phyloP scores from a whole-genome alignment of 176 grass and related monocot species.

The Oryza punctata region DNA sequence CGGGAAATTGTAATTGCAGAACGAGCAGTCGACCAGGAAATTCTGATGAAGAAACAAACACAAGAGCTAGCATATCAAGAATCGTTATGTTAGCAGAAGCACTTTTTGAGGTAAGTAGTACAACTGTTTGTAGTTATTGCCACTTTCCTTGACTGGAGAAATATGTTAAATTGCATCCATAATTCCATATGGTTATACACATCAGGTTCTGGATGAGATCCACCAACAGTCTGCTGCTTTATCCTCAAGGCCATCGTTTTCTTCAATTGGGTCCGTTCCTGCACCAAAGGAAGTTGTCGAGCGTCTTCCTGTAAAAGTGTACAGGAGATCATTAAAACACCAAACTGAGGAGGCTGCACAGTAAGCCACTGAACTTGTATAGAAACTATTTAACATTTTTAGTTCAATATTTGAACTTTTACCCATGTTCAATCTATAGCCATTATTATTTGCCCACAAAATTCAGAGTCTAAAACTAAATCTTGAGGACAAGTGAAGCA shows the following conservation, averaged over 20 bases:
- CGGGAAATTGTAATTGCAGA: conserved; percentile 79
- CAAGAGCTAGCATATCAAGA: conserved; percentile 90
- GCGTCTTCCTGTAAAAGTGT: conserved; percentile 78
- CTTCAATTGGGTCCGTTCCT: conserved; percentile 89
- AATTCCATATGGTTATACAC: conserved; percentile 19
- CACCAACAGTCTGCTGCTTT: conserved; percentile 92
- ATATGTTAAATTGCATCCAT: conserved; percentile 12
- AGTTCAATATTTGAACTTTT: not conserved
- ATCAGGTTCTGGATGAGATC: conserved; percentile 97
- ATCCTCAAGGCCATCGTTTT: conserved; percentile 83
- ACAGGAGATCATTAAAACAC: conserved; percentile 65
- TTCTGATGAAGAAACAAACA: conserved; percentile 79
- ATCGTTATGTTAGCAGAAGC: conserved; percentile 98
- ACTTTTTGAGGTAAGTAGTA: conserved; percentile 80
- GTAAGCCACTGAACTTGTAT: conserved; percentile 50
- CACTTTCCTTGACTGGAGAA: conserved; percentile 34
- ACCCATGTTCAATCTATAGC: not conserved
- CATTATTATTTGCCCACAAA: conserved; percentile 22
- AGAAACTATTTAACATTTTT: not conserved
- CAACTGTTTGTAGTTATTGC: conserved; percentile 18
- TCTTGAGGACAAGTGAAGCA: not conserved
- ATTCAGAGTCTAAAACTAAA: not conserved
- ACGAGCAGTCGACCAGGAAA: conserved; percentile 56
- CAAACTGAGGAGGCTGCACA: conserved; percentile 69
- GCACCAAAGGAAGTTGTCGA: conserved; percentile 90